A percentile compares a stretch with the other conserved stretches of the same genome.
phyloP scores from a whole-genome alignment of 2,329 filamentous ascomycete species.

The Penicillium polonicum region DNA sequence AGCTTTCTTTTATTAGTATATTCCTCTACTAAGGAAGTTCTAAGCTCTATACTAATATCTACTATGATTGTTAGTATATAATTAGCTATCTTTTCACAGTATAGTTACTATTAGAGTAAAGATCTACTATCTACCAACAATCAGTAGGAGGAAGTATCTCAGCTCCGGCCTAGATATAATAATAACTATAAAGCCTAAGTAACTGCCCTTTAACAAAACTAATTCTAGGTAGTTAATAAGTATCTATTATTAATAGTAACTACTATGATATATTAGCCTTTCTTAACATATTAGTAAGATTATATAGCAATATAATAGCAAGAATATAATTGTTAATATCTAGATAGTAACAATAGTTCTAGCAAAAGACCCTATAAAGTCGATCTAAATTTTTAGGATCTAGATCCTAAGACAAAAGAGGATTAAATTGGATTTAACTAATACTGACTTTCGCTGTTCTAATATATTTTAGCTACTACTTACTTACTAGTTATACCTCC shows the following conservation, averaged over 20 bases:
- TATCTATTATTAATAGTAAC: constrained; percentile 8
- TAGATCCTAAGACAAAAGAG: constrained; percentile 15
- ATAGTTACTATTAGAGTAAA: constrained; percentile 30
- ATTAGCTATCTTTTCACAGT: neutral
- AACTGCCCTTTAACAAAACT: constrained; percentile 21
- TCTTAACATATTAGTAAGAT: constrained; percentile 18
- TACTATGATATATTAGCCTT: constrained; percentile 3
- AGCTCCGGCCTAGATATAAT: constrained; percentile 21
- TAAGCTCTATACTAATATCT: too few species aligned
- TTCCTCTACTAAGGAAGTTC: too few species aligned
- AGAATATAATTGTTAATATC: constrained; percentile 33
- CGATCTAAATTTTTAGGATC: constrained; percentile 24
- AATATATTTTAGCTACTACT: constrained; percentile 26
- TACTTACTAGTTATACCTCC: constrained; percentile 16
- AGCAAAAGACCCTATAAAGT: constrained; percentile 22
- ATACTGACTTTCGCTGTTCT: constrained; percentile 26
- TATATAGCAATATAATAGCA: constrained; percentile 27
- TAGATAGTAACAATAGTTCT: constrained; percentile 23
- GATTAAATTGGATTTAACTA: constrained; percentile 23
- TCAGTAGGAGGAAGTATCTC: constrained; percentile 21
- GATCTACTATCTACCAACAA: constrained; percentile 32
- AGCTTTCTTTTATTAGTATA: too few species aligned
- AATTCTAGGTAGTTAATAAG: constrained; percentile 14
- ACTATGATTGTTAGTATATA: neutral
- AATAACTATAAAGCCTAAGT: constrained; percentile 27